Base-by-base conservation (phyloP, 2,329 filamentous ascomycete species). In the Colletotrichum costaricense region DNA sequence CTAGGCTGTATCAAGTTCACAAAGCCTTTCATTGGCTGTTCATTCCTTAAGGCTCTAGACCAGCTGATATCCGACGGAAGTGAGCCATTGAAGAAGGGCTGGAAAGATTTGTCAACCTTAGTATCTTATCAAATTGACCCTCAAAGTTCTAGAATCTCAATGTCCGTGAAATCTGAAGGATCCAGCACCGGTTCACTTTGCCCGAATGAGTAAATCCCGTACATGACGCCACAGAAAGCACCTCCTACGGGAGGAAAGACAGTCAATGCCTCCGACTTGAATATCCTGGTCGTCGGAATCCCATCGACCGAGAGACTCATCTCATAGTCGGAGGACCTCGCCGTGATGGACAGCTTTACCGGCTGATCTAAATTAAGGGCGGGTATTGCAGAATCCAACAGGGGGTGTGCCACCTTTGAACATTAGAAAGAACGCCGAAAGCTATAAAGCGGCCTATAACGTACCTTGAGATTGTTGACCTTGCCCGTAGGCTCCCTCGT, bases 201-300 rank as follows among this genome's bases (percentile, higher is more conserved):
- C 8, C 78, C 80, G 59, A 78, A 79, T 11, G 79, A 75, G 49
- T 80, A 81, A 2, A 81, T 22, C 1, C 80, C 80, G 57, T 78
- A 80, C 80, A 81, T 81, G 26, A 76, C 75, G 19, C 80, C 80
- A 22, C 77, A 77, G 33, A 81, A 81, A 3, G 79, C 76, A 22
- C 78, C 78, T 2, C 80, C 80, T 3, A 81, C 76, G 12, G 78
- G 78, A 28, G 80, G 80, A 57, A 76, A 75, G 26, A 79, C 59
- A 1, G 78, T 80, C 65, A 81, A 67, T 3, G 76, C 63, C 57
- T 74, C 73, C 4, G 77, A 75, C 16, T 67, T 33, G 16, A 79
- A 67, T 2, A 58, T 33, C 4, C 72, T 57, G 1, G 26, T 68
- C 4, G 72, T 60, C 14, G n/a, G 19, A 12, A 56, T 33, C 4